Conservation (phyloP, 192 early-diverging fungal species). For the Coemansia sp. region DNA sequence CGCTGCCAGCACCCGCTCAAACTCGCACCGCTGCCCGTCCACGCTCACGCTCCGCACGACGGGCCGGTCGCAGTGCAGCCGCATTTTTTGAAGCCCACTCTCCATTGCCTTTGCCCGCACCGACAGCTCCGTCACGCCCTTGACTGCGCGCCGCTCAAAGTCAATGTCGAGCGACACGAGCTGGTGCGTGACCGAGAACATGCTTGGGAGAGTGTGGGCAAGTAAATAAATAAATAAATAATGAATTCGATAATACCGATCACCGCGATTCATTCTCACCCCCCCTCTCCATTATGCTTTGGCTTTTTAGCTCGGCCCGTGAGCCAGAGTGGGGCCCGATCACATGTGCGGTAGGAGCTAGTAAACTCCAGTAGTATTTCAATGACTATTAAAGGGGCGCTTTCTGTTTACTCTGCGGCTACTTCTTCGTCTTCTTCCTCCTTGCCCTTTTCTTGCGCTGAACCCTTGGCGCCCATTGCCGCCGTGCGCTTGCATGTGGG, state of each 20-base stretch:
- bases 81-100: conserved; percentile 2
- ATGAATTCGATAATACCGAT: not conserved
- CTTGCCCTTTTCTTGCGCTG: not conserved
- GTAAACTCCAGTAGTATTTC: too few relatives aligned
- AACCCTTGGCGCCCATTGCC: conserved; percentile 3
- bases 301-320: too few relatives aligned
- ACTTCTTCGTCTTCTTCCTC: too few relatives aligned
- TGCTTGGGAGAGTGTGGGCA: too few relatives aligned
- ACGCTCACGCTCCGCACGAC: conserved; percentile 30
- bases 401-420: too few relatives aligned
- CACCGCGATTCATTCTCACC: too few relatives aligned
- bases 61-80: conserved; percentile 45
- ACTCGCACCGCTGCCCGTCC: conserved; percentile 18
- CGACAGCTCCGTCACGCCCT: conserved; percentile 48
- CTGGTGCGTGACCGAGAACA: conserved; percentile 43
- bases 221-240: not conserved
- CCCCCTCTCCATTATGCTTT: too few relatives aligned
- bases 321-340: too few relatives aligned
- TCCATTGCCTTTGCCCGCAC: conserved; percentile 20
- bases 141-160: conserved; percentile 24
- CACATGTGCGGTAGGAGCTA: too few relatives aligned
- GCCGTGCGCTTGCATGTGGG: conserved; percentile 45
- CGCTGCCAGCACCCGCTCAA: conserved; percentile 10
- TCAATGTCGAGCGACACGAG: conserved; percentile 47
- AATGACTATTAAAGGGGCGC: too few relatives aligned